phyloP scores from a whole-genome alignment of 169 alveolate genomes.

The Cyclospora cayetanensis region DNA sequence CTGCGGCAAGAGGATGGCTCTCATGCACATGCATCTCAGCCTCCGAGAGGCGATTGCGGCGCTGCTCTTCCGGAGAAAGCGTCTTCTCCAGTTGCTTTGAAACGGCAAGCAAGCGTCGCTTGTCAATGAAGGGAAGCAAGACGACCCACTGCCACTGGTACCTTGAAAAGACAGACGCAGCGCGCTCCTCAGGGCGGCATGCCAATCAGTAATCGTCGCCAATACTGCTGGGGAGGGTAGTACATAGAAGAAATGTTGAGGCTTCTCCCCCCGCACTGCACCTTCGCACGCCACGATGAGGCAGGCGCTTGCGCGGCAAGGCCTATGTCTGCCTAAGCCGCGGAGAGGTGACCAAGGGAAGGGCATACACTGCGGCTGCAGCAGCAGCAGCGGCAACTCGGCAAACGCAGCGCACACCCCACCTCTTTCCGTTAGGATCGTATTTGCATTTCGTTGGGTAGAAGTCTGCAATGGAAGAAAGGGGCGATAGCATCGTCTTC shows the following conservation, averaged over 20 bases:
- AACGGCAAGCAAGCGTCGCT: slow-evolving; percentile 69
- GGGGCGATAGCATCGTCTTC: slow-evolving; percentile 71
- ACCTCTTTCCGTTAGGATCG: slow-evolving; percentile 84
- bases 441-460: slow-evolving; percentile 85
- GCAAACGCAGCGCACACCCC: neutral
- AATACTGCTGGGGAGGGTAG: neutral
- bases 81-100: neutral
- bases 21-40: slow-evolving; percentile 45
- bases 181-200: too few relatives aligned
- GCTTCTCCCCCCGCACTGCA: too few relatives aligned
- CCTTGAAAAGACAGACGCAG: slow-evolving; percentile 9
- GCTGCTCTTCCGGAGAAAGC: slow-evolving; percentile 49
- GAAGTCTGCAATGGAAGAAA: slow-evolving; percentile 82
- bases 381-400: too few relatives aligned
- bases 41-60: slow-evolving; percentile 21
- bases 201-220: too few relatives aligned
- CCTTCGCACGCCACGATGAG: too few relatives aligned
- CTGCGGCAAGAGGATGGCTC: slow-evolving; percentile 53
- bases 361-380: too few relatives aligned
- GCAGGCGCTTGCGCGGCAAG: too few relatives aligned
- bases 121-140: slow-evolving; percentile 79
- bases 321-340: too few relatives aligned
- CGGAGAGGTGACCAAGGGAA: too few relatives aligned
- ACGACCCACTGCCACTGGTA: slow-evolving; percentile 79
- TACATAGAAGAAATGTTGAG: neutral